phyloP scores from a whole-genome alignment of 306 rosid genomes.

The Leucaena leucocephala region DNA sequence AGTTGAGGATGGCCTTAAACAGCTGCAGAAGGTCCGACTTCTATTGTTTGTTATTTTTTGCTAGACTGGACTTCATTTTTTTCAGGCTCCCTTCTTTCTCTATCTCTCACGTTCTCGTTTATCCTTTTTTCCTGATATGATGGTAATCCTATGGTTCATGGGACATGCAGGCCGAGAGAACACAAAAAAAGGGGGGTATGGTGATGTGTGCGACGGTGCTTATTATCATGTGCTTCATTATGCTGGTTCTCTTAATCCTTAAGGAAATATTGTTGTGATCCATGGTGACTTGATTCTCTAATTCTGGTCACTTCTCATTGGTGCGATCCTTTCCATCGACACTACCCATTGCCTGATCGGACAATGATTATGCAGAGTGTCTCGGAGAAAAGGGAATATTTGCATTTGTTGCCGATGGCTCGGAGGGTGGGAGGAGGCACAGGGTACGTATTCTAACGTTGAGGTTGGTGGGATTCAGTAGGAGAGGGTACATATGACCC shows the following conservation, averaged over 20 bases:
- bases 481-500: conserved; percentile 38
- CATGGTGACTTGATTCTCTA: conserved; percentile 22
- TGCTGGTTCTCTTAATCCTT: conserved; percentile 86
- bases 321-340: conserved; percentile 43
- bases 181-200: conserved; percentile 94
- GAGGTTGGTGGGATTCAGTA: conserved; percentile 38
- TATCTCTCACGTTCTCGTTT: conserved; percentile 3
- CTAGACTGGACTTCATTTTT: conserved; percentile 13
- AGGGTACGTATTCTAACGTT: conserved; percentile 13
- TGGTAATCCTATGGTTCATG: conserved; percentile 14
- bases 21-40: conserved; percentile 75
- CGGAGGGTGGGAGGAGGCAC: conserved; percentile 30
- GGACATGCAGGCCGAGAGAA: conserved; percentile 88
- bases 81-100: conserved; percentile 24
- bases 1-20: conserved; percentile 96
- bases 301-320: conserved; percentile 44
- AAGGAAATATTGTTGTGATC: conserved; percentile 85
- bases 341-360: conserved; percentile 33
- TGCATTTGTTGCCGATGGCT: conserved; percentile 27
- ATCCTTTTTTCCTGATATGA: background rate
- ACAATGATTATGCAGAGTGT: conserved; percentile 35
- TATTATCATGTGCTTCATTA: conserved; percentile 88
- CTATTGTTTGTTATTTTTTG: conserved; percentile 21
- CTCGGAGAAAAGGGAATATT: conserved; percentile 34
- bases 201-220: conserved; percentile 93